Conservation (phyloP, 2,329 filamentous ascomycete species). For the Aspergillus uvarum region DNA sequence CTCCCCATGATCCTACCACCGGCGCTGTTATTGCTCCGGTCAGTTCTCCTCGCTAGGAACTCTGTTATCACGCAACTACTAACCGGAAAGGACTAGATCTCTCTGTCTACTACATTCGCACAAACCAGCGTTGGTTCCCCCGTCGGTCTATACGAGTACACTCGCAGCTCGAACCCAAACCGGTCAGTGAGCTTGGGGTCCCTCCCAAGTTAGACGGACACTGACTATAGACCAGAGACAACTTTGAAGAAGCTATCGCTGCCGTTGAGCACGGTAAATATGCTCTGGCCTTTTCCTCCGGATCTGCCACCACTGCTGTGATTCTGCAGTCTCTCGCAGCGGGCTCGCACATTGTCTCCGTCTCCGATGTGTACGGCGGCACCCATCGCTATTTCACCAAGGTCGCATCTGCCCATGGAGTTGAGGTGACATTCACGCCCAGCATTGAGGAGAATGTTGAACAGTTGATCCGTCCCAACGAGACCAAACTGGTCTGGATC, state of each 20-base stretch:
- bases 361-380: conserved; percentile 96
- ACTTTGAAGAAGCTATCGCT: conserved; percentile 90
- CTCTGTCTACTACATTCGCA: conserved; percentile 93
- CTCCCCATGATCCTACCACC: conserved; percentile 84
- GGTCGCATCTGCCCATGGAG: conserved; percentile 89
- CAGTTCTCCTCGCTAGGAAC: conserved; percentile 24
- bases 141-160: conserved; percentile 89
- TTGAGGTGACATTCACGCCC: conserved; percentile 90
- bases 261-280: conserved; percentile 90
- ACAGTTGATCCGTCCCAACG: conserved; percentile 72
- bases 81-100: conserved; percentile 60
- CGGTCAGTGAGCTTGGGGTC: conserved; percentile 43
- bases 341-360: conserved; percentile 90
- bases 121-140: conserved; percentile 85
- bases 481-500: conserved; percentile 97
- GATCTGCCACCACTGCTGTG: conserved; percentile 87
- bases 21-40: conserved; percentile 91
- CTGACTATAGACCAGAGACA: conserved; percentile 56
- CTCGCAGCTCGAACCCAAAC: conserved; percentile 90
- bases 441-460: conserved; percentile 86
- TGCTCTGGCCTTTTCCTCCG: conserved; percentile 90
- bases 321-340: conserved; percentile 90
- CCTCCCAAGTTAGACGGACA: background rate
- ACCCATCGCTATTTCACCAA: conserved; percentile 99
- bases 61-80: background rate